phyloP scores from a whole-genome alignment of 768 basidiomycete species.

The Galerina marginata region DNA sequence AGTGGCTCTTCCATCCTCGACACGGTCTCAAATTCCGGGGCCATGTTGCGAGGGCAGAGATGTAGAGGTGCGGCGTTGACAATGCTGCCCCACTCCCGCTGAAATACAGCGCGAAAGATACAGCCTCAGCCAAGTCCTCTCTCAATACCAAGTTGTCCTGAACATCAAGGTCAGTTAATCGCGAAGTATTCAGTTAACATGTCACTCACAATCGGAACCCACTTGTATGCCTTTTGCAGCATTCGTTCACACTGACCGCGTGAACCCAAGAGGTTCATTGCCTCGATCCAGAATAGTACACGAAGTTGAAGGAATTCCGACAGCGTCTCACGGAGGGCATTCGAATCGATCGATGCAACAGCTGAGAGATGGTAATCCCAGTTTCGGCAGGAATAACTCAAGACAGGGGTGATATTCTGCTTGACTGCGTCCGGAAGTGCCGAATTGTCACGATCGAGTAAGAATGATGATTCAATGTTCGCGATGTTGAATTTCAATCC shows the following conservation, averaged over 20 bases:
- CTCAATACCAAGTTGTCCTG: too few species aligned
- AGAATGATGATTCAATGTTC: conserved; percentile 17
- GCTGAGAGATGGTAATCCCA: conserved; percentile 18
- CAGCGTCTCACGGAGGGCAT: conserved; percentile 15
- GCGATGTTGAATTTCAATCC: not conserved
- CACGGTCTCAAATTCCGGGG: not conserved
- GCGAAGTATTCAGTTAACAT: not conserved
- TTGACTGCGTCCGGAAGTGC: conserved; percentile 1
- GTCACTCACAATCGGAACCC: conserved; percentile 12
- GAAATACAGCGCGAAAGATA: conserved; percentile 25
- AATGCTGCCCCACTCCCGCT: conserved; percentile 13
- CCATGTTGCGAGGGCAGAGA: conserved; percentile 29
- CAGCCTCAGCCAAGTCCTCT: conserved; percentile 7
- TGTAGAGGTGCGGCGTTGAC: conserved; percentile 30
- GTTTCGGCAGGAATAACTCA: not conserved
- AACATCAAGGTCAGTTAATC: too few species aligned
- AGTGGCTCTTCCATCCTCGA: too few species aligned
- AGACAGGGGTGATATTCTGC: conserved; percentile 15
- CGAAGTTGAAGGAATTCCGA: too few species aligned
- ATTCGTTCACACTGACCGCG: conserved; percentile 18
- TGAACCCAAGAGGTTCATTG: conserved; percentile 27
- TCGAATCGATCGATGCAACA: not conserved
- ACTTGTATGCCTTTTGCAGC: conserved; percentile 18
- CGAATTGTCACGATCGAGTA: conserved; percentile 8
- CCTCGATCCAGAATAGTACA: conserved; percentile 22